Evolutionary conservation across 1,284 basidiomycete genomes (phyloP), one percentile per base, ranked within the genome.

Genomic region (Fomitopsis schrenkii): DNA sequence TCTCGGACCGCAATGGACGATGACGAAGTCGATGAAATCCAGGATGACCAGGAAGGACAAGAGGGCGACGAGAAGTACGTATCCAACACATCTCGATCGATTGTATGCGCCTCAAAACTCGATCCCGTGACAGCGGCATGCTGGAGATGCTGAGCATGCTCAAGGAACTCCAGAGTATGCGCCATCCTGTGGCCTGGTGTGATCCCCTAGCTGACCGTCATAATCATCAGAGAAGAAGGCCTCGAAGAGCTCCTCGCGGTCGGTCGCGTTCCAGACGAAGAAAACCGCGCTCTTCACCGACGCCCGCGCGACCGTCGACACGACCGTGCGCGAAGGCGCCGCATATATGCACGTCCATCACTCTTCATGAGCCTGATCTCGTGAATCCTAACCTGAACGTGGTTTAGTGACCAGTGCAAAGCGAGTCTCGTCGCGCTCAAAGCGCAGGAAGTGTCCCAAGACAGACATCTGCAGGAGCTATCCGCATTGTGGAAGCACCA

Each of bases 91-190:
- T 22, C 59, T 46, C 35, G 30, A 28, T 57, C 28, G 52, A 8
- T 36, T 54, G 56, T 58, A 48, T 17, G 46, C 41, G 56, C 17
- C n/a, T n/a, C 42, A 19, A 5, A 59, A n/a, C 7, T 22, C 26
- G 17, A 8, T 12, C 14, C n/a, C 45, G 26, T 19, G 15, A 33
- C 41, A 71, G 72, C 33, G 50, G 59, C 52, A 68, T 73, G 64
- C 55, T 66, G 15, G 73, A 75, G 53, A 73, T 75, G 69, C 53
- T 75, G n/a, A 63, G 55, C 17, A 70, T 74, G 54, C 64, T 75
- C 46, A 65, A 74, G 57, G 70, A 74, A 58, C 65, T 73, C 28
- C 72, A 75, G 53, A 74, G 74, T 75, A 35, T 4, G 64, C 61
- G 8, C 7, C 30, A 45, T 0, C 53, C 38, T 35, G 3, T 30